Evolutionary conservation across 2,329 filamentous ascomycete species (phyloP).

Genomic region (Knoxdaviesia proteae): DNA sequence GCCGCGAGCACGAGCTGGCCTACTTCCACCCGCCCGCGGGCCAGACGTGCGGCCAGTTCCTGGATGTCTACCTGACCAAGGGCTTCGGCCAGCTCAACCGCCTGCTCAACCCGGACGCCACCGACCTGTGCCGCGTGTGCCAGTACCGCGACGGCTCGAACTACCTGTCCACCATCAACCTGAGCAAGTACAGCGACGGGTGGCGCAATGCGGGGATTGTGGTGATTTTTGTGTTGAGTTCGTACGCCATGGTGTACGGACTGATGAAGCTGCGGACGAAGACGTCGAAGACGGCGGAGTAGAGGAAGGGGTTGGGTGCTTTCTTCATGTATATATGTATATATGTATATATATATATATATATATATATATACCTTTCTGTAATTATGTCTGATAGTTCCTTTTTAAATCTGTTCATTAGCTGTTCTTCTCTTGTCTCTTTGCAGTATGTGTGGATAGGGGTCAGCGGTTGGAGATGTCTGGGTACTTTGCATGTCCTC

Average conservation of each 20-base stretch:
- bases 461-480: too few relatives aligned
- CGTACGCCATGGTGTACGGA: conserved; percentile 24
- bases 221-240: conserved; percentile 31
- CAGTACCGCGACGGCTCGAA: conserved; percentile 35
- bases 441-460: too few relatives aligned
- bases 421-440: too few relatives aligned
- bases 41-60: conserved; percentile 36
- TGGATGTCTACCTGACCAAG: conserved; percentile 24
- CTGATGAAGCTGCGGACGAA: conserved; percentile 28
- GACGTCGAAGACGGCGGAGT: conserved; percentile 21
- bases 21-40: conserved; percentile 26
- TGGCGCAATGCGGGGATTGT: conserved; percentile 46
- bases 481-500: too few relatives aligned
- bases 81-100: conserved; percentile 25
- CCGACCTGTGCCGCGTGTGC: conserved; percentile 35
- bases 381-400: too few relatives aligned
- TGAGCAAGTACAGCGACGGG: conserved; percentile 38
- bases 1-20: conserved; percentile 26
- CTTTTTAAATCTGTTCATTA: too few relatives aligned
- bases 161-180: conserved; percentile 37
- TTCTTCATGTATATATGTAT: too few relatives aligned
- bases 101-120: conserved; percentile 38
- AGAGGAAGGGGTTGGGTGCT: too few relatives aligned
- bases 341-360: too few relatives aligned
- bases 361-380: too few relatives aligned